phyloP scores from a whole-genome alignment of 78 protist species.

The Thecamonas trahens region DNA sequence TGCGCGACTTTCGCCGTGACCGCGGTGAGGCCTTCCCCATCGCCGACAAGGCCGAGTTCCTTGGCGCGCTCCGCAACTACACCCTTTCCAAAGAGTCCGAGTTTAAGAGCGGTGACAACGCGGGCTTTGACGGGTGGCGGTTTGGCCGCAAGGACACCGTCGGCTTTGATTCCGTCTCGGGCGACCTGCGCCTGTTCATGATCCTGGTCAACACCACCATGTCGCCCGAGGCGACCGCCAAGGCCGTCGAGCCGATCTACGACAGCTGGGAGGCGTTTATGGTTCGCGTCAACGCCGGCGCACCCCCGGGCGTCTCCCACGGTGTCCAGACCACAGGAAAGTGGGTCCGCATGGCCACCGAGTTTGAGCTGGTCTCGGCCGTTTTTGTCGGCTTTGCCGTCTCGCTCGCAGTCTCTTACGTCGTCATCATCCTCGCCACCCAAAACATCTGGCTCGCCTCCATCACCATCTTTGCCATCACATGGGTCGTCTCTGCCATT shows the following conservation, averaged over 20 bases:
- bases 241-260: background rate
- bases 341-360: conserved; percentile 27
- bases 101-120: background rate
- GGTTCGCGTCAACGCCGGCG: background rate
- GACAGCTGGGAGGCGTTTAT: background rate
- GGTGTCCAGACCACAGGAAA: background rate
- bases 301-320: background rate
- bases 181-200: background rate
- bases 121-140: background rate
- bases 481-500: conserved; percentile 3
- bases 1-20: background rate
- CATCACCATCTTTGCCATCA: conserved; percentile 6
- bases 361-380: background rate
- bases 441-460: background rate
- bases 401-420: conserved; percentile 2
- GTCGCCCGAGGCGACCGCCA: background rate
- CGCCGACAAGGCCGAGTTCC: background rate
- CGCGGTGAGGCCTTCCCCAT: background rate
- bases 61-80: background rate
- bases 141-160: background rate
- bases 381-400: background rate
- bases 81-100: background rate
- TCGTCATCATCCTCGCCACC: conserved; percentile 4
- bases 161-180: background rate
- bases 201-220: background rate